A percentile compares a stretch with the other conserved stretches of the same genome.
Conservation (phyloP, 768 basidiomycete species). For the Termitomyces heimii region DNA sequence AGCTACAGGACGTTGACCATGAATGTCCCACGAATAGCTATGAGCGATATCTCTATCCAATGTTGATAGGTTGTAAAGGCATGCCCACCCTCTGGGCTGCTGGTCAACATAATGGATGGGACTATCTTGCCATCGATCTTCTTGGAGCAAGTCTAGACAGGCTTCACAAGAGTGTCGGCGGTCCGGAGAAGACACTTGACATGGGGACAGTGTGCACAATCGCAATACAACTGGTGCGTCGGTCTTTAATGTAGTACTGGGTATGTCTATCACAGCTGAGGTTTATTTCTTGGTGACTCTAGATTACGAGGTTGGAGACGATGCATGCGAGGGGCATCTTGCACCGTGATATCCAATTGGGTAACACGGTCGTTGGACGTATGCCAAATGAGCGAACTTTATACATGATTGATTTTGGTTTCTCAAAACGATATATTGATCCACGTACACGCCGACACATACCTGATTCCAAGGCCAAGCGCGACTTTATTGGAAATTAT, state of each 20-base stretch:
- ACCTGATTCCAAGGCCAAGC: conserved; percentile 57
- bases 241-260: neutral
- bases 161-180: conserved; percentile 47
- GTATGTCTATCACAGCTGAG: neutral
- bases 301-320: conserved; percentile 69
- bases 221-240: conserved; percentile 68
- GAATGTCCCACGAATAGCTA: conserved; percentile 74
- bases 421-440: conserved; percentile 76
- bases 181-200: conserved; percentile 50
- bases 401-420: conserved; percentile 86
- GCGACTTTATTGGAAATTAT: conserved; percentile 80
- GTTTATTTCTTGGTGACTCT: neutral
- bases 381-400: conserved; percentile 51
- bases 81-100: conserved; percentile 70
- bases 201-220: conserved; percentile 68
- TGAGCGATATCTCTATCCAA: conserved; percentile 63
- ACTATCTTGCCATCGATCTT: conserved; percentile 73
- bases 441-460: conserved; percentile 61
- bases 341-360: conserved; percentile 76
- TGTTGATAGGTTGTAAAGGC: conserved; percentile 64
- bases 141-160: conserved; percentile 66
- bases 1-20: conserved; percentile 63
- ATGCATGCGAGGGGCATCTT: conserved; percentile 73
- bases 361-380: conserved; percentile 66
- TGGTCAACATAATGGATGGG: conserved; percentile 53